These are phyloP conservation scores for Kwoniella sp. DNA, from an alignment of 768 basidiomycete species.

Conservation along the genomic window DNA sequence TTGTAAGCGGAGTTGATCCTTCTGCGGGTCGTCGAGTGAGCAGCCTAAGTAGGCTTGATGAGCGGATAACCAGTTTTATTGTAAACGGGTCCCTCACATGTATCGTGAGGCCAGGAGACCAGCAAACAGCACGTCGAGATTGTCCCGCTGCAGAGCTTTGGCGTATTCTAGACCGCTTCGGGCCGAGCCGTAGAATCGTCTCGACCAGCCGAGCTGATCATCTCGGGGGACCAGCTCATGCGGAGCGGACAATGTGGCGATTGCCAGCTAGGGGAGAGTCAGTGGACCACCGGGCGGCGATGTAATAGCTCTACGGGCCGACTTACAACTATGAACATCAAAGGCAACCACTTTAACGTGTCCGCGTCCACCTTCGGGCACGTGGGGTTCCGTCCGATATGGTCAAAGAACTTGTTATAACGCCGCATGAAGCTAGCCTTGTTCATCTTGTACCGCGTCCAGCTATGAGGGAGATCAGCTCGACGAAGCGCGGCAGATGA, in stretches of 20 bases:
- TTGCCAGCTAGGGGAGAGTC: conserved; percentile 40
- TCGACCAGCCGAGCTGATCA: conserved; percentile 46
- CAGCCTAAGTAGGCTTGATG: conserved; percentile 30
- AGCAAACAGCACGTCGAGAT: conserved; percentile 50
- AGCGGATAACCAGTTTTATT: background rate
- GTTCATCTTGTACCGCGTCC: conserved; percentile 52
- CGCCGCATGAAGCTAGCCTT: conserved; percentile 46
- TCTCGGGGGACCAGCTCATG: conserved; percentile 41
- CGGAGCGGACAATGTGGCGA: conserved; percentile 49
- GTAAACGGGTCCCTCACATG: conserved; percentile 47
- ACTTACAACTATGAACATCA: conserved; percentile 50
- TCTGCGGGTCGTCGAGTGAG: conserved; percentile 50
- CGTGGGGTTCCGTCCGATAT: conserved; percentile 40
- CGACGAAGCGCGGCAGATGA: background rate
- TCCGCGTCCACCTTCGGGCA: conserved; percentile 48
- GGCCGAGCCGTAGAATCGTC: conserved; percentile 48
- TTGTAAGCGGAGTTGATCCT: conserved; percentile 50
- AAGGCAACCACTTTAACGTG: conserved; percentile 49
- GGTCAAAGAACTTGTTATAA: conserved; percentile 49
- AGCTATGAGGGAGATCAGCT: conserved; percentile 30
- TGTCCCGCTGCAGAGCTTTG: conserved; percentile 50
- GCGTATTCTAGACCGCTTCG: conserved; percentile 48
- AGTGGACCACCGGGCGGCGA: background rate
- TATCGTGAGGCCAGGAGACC: conserved; percentile 50
- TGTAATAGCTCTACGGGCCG: background rate